Base-by-base conservation (phyloP, 768 basidiomycete species). In the Rhodotorula kratochvilovae region DNA sequence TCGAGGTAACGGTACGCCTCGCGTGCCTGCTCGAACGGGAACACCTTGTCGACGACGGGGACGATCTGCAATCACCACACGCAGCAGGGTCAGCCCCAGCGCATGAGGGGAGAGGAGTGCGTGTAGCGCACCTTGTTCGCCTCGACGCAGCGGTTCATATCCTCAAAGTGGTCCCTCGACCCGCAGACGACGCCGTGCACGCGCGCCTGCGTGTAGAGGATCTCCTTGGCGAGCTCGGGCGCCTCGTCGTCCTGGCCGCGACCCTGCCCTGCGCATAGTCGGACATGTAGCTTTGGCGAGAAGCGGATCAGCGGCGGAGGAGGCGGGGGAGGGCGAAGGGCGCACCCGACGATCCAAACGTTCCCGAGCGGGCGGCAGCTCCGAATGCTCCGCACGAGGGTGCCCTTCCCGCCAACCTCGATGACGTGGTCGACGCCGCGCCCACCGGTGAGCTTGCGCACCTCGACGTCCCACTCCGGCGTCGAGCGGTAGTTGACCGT, bases 401-500 rank as follows among this genome's bases (percentile, higher is more conserved):
- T 53, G 13, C 51, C 51, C 51, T 53, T 53, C 27, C 51, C 51
- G 15, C 57, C 55, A 61, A 88, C 85, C 83, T 87, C 81, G 33
- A 81, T 77, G 61, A 84, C 71, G 35, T 68, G 67, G 59, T 76
- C 71, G 25, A 72, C 75, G 29, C 74, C 71, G 15, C 67, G 31
- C 17, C 71, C 71, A 11, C 68, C 72, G 21, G 51, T 68, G n/a
- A 68, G 29, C 54, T 46, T 68, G n/a, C 72, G 76, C 42, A 84
- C 85, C 72, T 86, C 83, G 46, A 84, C 78, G 51, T 87, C 85
- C 88, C 88, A 89, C 53, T 87, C 78, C 4, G 85, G 84, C 2
- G 80, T 82, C 70, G 80, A 84, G 67, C 82, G 85, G 78, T 89
- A 89, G 81, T 89, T 88, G 80, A 89, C 86, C 29, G 50, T 81